Conservation (phyloP, 345 rosid genomes). For the Arabidopsis arenosa region DNA sequence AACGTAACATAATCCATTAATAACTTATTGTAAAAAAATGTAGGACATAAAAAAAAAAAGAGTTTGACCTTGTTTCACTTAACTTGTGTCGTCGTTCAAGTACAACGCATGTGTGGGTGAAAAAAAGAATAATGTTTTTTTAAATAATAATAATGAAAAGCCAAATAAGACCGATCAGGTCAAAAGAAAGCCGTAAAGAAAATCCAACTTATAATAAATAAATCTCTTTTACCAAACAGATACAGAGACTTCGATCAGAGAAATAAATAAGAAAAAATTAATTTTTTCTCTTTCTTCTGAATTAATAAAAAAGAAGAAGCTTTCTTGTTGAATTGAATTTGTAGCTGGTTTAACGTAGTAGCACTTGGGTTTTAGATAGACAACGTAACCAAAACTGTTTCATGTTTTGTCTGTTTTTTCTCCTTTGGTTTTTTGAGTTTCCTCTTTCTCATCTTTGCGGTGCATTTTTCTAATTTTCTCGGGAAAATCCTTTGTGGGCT, state of each 20-base stretch:
- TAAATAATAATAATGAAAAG: conserved; percentile 20
- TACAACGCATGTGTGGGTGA: conserved; percentile 41
- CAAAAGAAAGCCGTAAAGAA: conserved; percentile 46
- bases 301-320: conserved; percentile 9
- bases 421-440: neutral
- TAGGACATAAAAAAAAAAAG: neutral
- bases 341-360: conserved; percentile 31
- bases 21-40: conserved; percentile 1
- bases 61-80: conserved; percentile 39
- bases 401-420: conserved; percentile 35
- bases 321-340: conserved; percentile 37
- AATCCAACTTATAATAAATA: conserved; percentile 21
- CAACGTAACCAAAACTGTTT: conserved; percentile 43
- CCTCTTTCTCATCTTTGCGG: conserved; percentile 13
- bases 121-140: neutral
- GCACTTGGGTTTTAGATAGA: conserved; percentile 37
- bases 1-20: neutral
- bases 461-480: conserved; percentile 30
- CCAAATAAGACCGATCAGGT: conserved; percentile 46
- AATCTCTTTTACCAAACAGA: conserved; percentile 36
- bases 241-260: conserved; percentile 22
- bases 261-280: neutral
- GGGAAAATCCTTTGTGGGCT: conserved; percentile 37
- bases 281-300: neutral
- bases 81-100: conserved; percentile 38